Conservation (phyloP, 305 asterid species). For the Fraxinus greggii region DNA sequence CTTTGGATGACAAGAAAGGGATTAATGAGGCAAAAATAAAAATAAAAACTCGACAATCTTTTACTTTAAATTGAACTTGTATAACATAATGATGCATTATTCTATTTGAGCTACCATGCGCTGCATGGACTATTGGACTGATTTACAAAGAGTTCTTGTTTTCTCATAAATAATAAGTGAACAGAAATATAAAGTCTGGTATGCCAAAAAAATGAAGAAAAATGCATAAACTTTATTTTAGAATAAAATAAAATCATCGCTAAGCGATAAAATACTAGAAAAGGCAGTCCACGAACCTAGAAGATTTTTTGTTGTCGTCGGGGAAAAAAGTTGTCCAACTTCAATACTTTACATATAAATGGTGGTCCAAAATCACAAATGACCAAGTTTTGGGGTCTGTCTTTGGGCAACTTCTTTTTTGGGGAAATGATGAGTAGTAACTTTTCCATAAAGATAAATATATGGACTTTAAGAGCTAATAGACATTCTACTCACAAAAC, state of each 20-base stretch:
- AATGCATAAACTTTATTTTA: background rate
- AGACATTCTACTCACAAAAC: slow-evolving; percentile 2
- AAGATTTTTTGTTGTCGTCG: background rate
- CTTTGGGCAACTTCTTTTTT: background rate
- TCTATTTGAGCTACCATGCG: background rate
- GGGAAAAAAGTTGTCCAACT: background rate
- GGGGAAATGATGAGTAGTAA: background rate
- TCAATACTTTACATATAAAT: background rate
- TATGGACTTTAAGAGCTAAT: background rate
- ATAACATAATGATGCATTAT: too few species aligned
- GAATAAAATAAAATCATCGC: background rate
- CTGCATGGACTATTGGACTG: background rate
- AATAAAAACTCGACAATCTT: too few species aligned
- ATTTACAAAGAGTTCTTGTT: background rate
- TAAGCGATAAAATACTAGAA: background rate
- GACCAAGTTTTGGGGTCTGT: background rate
- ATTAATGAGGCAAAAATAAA: background rate
- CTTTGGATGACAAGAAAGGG: background rate
- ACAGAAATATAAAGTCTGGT: background rate
- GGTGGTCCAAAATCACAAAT: background rate
- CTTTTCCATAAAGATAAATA: background rate
- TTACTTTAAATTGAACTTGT: too few species aligned
- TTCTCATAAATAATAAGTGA: too few species aligned
- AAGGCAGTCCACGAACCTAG: background rate
- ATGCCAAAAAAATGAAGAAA: background rate